Evolutionary conservation across 2,329 filamentous ascomycete species (phyloP), one percentile per base, ranked within the genome.

Genomic region (Karstenula rhodostoma): DNA sequence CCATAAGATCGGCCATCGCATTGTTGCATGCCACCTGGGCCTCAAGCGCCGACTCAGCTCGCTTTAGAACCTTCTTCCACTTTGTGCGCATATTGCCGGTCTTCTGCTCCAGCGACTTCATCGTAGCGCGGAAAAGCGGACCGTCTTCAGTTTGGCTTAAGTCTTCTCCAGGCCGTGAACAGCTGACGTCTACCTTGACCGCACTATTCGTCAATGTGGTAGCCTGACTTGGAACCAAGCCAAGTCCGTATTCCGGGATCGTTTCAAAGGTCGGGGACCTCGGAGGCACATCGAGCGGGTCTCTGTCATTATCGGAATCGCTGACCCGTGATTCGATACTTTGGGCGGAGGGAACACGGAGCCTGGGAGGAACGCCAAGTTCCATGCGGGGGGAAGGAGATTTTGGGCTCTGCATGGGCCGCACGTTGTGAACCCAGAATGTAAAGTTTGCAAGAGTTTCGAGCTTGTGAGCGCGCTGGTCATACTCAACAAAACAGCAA

Each of bases 401-500:
- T 58, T 69, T 77, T 7, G 76, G 78, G 61, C 79, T 81, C 42
- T 71, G 71, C n/a, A 81, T 62, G 65, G 63, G 74, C 70, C 70
- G 68, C 46, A 67, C 84, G 89, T 91, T 94, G 69, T 94, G 87
- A 60, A 98, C 93, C 90, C 93, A 99, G 76, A 97, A 98, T 5
- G 92, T 93, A 80, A 99, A 98, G 75, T 89, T 94, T 15, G 92
- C 94, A 56, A 99, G 85, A 4, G 93, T 94, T 69, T 96, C 89
- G 61, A 99, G 81, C 65, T 90, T 88, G 79, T 99, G 95, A 35
- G 93, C 93, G 68, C 94, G 88, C 74, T 95, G 91, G 78, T 99
- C 94, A 75, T 99, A 99, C 79, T 99, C 95, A 69, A 98, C 90
- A 79, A 99, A 97, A 77, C 93, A 97, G 84, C 95, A 98, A 70